Evolutionary conservation across 345 rosid species (phyloP).

Genomic region (Salix brachista): DNA sequence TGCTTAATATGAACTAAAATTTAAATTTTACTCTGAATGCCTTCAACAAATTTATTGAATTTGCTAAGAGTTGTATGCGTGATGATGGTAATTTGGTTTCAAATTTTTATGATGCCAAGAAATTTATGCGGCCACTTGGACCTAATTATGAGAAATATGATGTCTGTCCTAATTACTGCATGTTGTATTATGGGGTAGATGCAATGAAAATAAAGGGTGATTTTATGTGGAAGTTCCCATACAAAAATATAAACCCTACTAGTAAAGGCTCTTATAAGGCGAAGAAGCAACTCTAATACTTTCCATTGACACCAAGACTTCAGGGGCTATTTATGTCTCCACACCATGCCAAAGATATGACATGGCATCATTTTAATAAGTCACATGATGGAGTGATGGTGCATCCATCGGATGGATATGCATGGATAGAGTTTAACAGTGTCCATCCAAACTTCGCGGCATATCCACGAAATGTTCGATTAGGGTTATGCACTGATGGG

Average conservation of each 20-base stretch:
- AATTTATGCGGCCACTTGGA: too few species aligned
- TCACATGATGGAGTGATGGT: too few species aligned
- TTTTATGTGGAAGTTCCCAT: background rate
- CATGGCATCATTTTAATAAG: background rate
- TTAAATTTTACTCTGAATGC: too few species aligned
- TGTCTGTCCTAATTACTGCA: too few species aligned
- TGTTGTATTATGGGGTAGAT: too few species aligned
- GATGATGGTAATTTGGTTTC: too few species aligned
- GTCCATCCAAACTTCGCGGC: background rate
- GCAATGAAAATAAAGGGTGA: too few species aligned
- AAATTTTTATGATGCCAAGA: too few species aligned
- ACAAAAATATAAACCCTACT: background rate
- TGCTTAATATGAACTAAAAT: too few species aligned
- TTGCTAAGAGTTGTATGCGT: too few species aligned
- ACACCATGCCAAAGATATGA: background rate
- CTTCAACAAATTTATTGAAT: too few species aligned
- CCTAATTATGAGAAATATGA: too few species aligned
- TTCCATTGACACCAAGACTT: background rate
- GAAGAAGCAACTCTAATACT: background rate
- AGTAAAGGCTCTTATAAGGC: background rate
- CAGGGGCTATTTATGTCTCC: background rate
- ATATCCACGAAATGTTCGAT: background rate
- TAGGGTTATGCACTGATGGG: background rate
- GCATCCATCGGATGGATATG: background rate
- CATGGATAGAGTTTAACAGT: background rate